A percentile compares a stretch with the other conserved stretches of the same genome.
phyloP scores from a whole-genome alignment of 75 land plant genomes.

The Picea sitchensis region DNA sequence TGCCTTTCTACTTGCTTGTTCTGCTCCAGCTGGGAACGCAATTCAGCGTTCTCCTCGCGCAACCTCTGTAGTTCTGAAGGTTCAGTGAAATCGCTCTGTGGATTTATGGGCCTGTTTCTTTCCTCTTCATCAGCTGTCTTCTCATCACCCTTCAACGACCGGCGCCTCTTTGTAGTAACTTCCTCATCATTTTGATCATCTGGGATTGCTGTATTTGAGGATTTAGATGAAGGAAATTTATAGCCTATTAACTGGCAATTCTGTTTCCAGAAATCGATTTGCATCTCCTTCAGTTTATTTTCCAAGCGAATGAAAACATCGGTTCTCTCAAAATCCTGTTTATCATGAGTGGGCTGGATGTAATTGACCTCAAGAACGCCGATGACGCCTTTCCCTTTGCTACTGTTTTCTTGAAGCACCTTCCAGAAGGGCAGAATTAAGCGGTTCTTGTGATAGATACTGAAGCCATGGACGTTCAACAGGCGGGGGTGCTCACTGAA shows the following conservation, averaged over 20 bases:
- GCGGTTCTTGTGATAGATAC: slow-evolving; percentile 37
- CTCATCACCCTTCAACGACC: too few species aligned
- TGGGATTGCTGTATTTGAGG: too few species aligned
- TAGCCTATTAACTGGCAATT: slow-evolving; percentile 2
- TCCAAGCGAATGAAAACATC: slow-evolving; percentile 25
- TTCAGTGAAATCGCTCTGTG: too few species aligned
- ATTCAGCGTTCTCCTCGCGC: too few species aligned
- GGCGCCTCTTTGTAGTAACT: too few species aligned
- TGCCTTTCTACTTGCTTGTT: too few species aligned
- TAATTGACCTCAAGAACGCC: slow-evolving; percentile 38
- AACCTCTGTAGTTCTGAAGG: too few species aligned
- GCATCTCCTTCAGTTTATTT: slow-evolving; percentile 23
- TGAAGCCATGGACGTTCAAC: slow-evolving; percentile 34
- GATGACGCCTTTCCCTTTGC: slow-evolving; percentile 27
- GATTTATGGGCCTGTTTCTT: too few species aligned
- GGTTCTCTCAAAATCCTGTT: slow-evolving; percentile 6
- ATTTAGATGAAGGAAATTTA: too few species aligned
- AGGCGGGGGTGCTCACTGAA: slow-evolving; percentile 24
- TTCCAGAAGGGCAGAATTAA: slow-evolving; percentile 35
- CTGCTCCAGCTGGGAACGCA: too few species aligned
- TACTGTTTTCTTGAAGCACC: slow-evolving; percentile 23
- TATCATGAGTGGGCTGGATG: background rate
- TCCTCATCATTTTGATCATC: too few species aligned
- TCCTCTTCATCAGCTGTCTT: too few species aligned
- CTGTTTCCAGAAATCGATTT: slow-evolving; percentile 20